Conservation (phyloP, 2,329 filamentous ascomycete genomes). For the Cercospora beticola region DNA sequence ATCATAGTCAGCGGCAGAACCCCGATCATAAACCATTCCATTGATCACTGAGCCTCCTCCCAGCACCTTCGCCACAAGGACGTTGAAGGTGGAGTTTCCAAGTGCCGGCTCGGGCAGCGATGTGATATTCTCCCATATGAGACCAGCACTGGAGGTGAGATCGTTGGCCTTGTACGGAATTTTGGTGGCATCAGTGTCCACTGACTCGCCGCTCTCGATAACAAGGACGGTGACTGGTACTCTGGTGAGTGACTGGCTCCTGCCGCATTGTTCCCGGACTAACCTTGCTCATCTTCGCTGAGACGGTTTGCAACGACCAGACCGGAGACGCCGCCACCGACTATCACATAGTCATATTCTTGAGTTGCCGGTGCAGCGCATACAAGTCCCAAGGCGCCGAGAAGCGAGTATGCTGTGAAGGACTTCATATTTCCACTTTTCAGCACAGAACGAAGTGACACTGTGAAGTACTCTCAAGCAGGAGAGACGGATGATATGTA, state of each 20-base stretch:
- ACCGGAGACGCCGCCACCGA: slow-evolving; percentile 35
- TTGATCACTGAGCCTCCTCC: slow-evolving; percentile 43
- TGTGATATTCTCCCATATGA: slow-evolving; percentile 13
- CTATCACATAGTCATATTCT: slow-evolving; percentile 32
- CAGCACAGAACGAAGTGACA: too few relatives aligned
- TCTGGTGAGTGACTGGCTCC: background rate
- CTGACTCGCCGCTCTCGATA: slow-evolving; percentile 34
- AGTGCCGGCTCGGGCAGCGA: slow-evolving; percentile 22
- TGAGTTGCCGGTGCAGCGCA: background rate
- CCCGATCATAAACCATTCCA: slow-evolving; percentile 43
- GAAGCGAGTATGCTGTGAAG: background rate
- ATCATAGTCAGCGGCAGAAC: slow-evolving; percentile 40
- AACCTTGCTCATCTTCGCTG: slow-evolving; percentile 28
- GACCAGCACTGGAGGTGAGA: slow-evolving; percentile 11
- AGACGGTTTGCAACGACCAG: slow-evolving; percentile 32
- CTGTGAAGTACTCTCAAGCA: too few relatives aligned
- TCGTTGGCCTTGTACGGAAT: slow-evolving; percentile 21
- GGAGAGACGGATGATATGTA: background rate
- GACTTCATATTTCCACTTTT: too few relatives aligned
- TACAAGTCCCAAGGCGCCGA: background rate
- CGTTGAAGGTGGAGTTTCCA: slow-evolving; percentile 25
- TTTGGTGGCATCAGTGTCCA: slow-evolving; percentile 15
- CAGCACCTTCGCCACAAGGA: slow-evolving; percentile 32
- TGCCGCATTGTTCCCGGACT: background rate
- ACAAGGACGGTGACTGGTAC: slow-evolving; percentile 35